Evolutionary conservation across 2,329 filamentous ascomycete species (phyloP), one percentile per base, ranked within the genome.

Genomic region (Anisogramma anomala): DNA sequence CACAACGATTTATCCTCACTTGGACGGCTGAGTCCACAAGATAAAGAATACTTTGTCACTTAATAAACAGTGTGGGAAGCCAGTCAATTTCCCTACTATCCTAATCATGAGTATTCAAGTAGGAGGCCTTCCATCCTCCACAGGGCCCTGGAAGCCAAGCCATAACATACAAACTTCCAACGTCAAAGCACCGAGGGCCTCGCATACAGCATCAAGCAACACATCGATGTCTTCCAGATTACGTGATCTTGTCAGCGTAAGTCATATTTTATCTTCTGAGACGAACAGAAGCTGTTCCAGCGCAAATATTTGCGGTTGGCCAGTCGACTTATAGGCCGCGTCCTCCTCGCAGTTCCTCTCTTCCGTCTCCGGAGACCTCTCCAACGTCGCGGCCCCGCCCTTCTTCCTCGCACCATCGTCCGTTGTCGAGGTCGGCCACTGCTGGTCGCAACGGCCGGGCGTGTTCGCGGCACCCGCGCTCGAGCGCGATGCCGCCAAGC

Each of bases 331-430:
- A 13, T 18, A 30, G 7, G 23, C n/a, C n/a, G 25, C 15, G 19
- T 8, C 18, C 13, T n/a, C n/a, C n/a, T n/a, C n/a, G 14, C 39
- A 60, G 56, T 60, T 60, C 45, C 52, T 61, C 13, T 47, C 52
- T 19, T 54, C 58, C 13, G 55, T 70, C 33, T 66, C 68, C 46
- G 68, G 68, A 42, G 69, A 72, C 39, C 63, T 72, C 14, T 64
- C 68, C 43, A 71, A 70, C 41, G 60, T 72, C 33, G 71, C 69
- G 1, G 68, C 67, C 1, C 69, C 69, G 0, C 67, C 67, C 2
- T 68, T 63, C 37, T 66, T 72, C 49, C 59, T 72, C 9, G 64
- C 65, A 0, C 58, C 64, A 0, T 67, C 60, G 17, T 70, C 68
- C 10, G 68, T 71, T 4, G 66, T 69, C 35, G 69, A 72, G 50